Base-by-base conservation (phyloP, 441 rosid genomes). In the Pelargonium fulgidum region DNA sequence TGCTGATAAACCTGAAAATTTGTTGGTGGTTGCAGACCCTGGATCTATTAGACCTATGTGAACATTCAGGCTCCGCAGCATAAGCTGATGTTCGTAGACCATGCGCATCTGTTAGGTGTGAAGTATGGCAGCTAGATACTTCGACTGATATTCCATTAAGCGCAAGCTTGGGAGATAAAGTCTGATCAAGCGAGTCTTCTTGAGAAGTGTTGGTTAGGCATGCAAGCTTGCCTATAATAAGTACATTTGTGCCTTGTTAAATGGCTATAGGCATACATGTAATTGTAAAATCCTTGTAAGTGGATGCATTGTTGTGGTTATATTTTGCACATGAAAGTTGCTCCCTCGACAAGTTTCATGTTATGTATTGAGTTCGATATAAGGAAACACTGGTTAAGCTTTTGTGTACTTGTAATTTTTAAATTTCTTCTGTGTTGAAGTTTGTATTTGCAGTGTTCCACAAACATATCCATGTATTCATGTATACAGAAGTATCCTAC, bases 21-120 rank as follows among this genome's bases (percentile, higher is more conserved):
- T 29, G 20, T 4, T 77, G 72, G 39, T 73, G 65, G 17, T 33
- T 33, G 85, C 86, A 93, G 98, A 90, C 96, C n/a, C 75, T 93
- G 81, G 91, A 87, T 73, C 86, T 90, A 36, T 75, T 90, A 75
- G 98, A 89, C 73, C 95, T 93, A n/a, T 93, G 98, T 62, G 94
- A 93, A 75, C 92, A 90, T 78, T 92, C 92, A 1, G 93, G 96
- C 72, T 81, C 92, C 44, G 24, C 79, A 48, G 83, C 86, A 56
- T 89, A 80, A 84, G 72, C 81, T 29, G 65, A 72, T 16, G 50
- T 12, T 59, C 22, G 73, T 65, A 10, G 69, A 65, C 45, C 41
- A 45, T 64, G 77, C 68, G 45, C 71, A 72, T 29, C n/a, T 8
- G 19, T 29, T 65, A 42, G 52, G 48, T 16, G 29, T 65, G 56